Percentiles rank a stretch among this genome's conserved stretches.
Conservation (phyloP, 1,284 basidiomycete genomes). For the Lignosus rhinocerotis region DNA sequence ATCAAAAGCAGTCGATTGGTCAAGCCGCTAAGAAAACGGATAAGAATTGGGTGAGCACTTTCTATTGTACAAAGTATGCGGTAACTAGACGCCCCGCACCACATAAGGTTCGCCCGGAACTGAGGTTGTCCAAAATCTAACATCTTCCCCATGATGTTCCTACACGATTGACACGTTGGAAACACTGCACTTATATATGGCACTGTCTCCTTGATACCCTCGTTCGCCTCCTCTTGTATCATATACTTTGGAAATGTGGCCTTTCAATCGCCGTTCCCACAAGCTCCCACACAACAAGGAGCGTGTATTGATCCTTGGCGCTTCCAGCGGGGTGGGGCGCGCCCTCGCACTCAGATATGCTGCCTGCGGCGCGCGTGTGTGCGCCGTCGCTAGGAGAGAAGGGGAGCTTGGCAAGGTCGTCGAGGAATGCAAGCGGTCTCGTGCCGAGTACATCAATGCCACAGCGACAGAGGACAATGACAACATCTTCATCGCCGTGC, state of each 20-base stretch:
- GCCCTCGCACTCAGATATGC: constrained; percentile 73
- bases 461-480: neutral
- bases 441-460: neutral
- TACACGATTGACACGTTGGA: too few relatives aligned
- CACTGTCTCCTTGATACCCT: too few relatives aligned
- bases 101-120: too few relatives aligned
- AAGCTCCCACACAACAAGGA: constrained; percentile 45
- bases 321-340: constrained; percentile 75
- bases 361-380: constrained; percentile 66
- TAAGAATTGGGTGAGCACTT: too few relatives aligned
- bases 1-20: too few relatives aligned
- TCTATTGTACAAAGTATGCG: too few relatives aligned
- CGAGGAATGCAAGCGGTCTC: neutral
- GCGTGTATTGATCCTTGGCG: constrained; percentile 77
- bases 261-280: neutral
- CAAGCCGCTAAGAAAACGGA: too few relatives aligned
- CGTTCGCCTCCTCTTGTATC: too few relatives aligned
- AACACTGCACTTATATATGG: too few relatives aligned
- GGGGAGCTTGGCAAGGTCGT: constrained; percentile 40
- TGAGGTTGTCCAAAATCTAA: too few relatives aligned
- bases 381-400: constrained; percentile 68
- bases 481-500: neutral
- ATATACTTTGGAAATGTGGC: neutral
- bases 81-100: too few relatives aligned
- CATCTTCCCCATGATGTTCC: too few relatives aligned